Evolutionary conservation across 805 yeast genomes (phyloP), one percentile per base, ranked within the genome.

Genomic region (Cyberlindnera subsufficiens): DNA sequence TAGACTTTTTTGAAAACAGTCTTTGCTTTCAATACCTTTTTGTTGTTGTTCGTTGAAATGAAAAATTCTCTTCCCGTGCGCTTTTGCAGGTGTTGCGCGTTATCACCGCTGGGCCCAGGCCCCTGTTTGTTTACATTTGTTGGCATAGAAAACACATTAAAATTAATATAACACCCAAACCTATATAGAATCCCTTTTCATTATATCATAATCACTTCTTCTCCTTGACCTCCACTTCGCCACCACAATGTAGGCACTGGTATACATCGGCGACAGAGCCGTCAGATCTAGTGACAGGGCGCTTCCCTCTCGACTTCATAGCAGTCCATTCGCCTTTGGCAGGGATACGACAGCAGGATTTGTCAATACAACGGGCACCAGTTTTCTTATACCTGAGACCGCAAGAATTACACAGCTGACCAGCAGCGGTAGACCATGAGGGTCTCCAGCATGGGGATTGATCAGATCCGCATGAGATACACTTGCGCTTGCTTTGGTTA

Each of bases 401-500:
- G 66, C 99, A 91, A 1, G 96, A 87, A 61, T 91, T 91, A 69
- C 99, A 91, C 52, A 91, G 73, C 67, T 90, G 98, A n/a, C 97
- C 98, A 48, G 85, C 88, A 51, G 80, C 71, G 22, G 80, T 71
- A 3, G 91, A 81, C 99, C 99, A 91, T 5, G 95, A 84, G 1
- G 99, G 99, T 59, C 99, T 77, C 99, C 99, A 91, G 64, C 99
- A 91, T 5, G 99, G 99, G 6, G 95, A 86, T 53, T 86, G 93
- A 43, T 81, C 83, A 1, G 93, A 79, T 6, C 89, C 88, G 65
- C 99, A 91, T 6, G 96, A 87, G 25, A 91, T 80, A 60, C 99
- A 91, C 41, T 74, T 75, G 52, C 96, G 73, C 57, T 50, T 55
- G 39, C 39, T 42, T 13, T 51, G 47, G 37, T 49, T 49, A 33